Percentiles rank a stretch among this genome's conserved stretches.
phyloP scores from a whole-genome alignment of 495 filamentous ascomycete species.

The Penicillium angulare region DNA sequence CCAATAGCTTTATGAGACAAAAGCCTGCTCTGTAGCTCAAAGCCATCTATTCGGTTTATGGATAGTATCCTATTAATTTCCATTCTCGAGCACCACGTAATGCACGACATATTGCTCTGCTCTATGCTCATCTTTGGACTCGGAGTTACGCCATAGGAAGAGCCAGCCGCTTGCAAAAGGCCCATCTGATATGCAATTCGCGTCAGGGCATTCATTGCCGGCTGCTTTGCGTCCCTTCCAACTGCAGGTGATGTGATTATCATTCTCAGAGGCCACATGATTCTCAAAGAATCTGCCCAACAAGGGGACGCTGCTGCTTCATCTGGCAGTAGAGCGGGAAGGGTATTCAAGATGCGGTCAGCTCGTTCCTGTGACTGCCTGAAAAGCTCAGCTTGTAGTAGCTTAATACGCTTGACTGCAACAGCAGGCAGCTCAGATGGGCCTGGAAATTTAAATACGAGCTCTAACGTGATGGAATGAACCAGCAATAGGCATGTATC shows the following conservation, averaged over 20 bases:
- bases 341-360: background rate
- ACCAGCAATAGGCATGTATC: slow-evolving; percentile 2
- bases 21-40: no score
- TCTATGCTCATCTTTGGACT: no score
- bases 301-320: background rate
- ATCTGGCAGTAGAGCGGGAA: background rate
- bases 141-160: no score
- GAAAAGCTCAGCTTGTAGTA: background rate
- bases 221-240: background rate
- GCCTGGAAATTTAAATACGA: background rate
- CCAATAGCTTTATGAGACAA: no score
- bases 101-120: no score
- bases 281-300: slow-evolving; percentile 1
- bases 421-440: background rate
- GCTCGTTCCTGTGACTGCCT: background rate
- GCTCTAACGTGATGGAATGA: background rate
- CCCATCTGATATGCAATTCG: slow-evolving; percentile 2
- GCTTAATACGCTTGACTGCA: background rate
- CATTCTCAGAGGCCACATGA: slow-evolving; percentile 5
- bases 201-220: background rate
- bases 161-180: slow-evolving; percentile 5
- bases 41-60: no score
- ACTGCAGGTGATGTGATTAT: background rate
- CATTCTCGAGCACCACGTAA: no score
- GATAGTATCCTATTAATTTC: no score